Percentiles rank a stretch among this genome's conserved stretches.
Evolutionary conservation across 192 early-diverging fungal genomes (phyloP).

Genomic region (Dissophora globulifera): DNA sequence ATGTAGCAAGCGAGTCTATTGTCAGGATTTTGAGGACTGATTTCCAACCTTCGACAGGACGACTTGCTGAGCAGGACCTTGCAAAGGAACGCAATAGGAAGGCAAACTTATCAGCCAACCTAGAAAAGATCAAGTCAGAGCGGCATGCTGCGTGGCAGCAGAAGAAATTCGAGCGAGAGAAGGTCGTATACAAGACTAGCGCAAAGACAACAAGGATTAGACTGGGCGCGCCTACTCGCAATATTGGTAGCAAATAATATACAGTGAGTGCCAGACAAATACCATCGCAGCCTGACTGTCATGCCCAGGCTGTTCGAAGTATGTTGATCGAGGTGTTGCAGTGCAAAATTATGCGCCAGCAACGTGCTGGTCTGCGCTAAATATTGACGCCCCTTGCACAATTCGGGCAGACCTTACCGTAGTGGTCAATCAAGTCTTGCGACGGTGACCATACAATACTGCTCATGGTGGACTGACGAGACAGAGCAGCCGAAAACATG

Average conservation of each 20-base stretch:
- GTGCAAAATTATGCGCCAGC: too few species aligned
- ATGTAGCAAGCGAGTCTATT: conserved; percentile 30
- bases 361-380: too few species aligned
- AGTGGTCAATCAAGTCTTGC: too few species aligned
- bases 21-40: conserved; percentile 21
- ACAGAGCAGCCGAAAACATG: too few species aligned
- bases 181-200: not conserved
- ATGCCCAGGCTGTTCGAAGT: too few species aligned
- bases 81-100: conserved; percentile 7
- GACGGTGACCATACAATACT: too few species aligned
- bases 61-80: conserved; percentile 28
- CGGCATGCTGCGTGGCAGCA: conserved; percentile 11
- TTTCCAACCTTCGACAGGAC: conserved; percentile 14
- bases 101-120: not conserved
- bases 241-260: not conserved
- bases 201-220: not conserved
- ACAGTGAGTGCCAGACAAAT: too few species aligned
- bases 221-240: conserved; percentile 23
- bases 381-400: too few species aligned
- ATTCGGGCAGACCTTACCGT: too few species aligned
- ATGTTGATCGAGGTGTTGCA: too few species aligned
- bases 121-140: not conserved
- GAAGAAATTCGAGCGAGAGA: not conserved
- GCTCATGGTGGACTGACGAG: too few species aligned
- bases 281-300: too few species aligned